Evolutionary conservation across 106 monocot genomes (phyloP).

Genomic region (Posidonia australis): DNA sequence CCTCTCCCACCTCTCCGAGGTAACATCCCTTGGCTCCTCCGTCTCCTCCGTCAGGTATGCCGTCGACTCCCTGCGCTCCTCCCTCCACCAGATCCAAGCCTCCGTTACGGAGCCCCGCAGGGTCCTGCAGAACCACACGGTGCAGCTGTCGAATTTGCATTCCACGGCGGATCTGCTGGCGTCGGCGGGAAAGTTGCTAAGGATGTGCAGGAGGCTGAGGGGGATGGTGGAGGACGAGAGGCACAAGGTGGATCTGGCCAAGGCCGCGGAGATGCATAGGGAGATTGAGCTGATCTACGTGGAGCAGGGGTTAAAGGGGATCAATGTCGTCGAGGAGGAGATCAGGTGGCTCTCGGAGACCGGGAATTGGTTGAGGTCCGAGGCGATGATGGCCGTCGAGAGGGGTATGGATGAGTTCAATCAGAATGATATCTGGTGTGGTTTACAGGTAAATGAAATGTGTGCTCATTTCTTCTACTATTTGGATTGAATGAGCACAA

Average conservation of each 20-base stretch:
- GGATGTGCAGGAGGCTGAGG: constrained; percentile 41
- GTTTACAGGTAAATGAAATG: constrained; percentile 67
- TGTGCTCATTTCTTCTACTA: neutral
- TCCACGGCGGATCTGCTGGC: constrained; percentile 63
- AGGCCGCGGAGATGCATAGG: constrained; percentile 81
- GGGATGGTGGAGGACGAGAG: constrained; percentile 13
- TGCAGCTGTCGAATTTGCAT: constrained; percentile 68
- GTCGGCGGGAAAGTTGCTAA: constrained; percentile 40
- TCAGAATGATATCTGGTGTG: constrained; percentile 94
- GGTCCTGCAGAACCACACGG: constrained; percentile 34
- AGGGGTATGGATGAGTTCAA: constrained; percentile 76
- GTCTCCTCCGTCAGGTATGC: constrained; percentile 51
- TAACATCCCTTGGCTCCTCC: constrained; percentile 43
- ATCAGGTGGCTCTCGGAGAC: constrained; percentile 59
- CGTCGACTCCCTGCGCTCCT: constrained; percentile 36
- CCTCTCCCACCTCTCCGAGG: constrained; percentile 41
- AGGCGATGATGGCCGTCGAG: constrained; percentile 73
- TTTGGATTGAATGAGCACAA: neutral
- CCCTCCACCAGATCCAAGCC: constrained; percentile 28
- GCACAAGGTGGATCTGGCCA: constrained; percentile 55
- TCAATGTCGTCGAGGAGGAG: constrained; percentile 76
- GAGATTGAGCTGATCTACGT: constrained; percentile 63
- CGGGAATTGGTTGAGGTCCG: constrained; percentile 40
- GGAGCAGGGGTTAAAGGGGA: constrained; percentile 57
- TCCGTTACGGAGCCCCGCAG: constrained; percentile 49